Conservation (phyloP, 2,329 filamentous ascomycete species). For the Graphilbum ipis-grandicollis region DNA sequence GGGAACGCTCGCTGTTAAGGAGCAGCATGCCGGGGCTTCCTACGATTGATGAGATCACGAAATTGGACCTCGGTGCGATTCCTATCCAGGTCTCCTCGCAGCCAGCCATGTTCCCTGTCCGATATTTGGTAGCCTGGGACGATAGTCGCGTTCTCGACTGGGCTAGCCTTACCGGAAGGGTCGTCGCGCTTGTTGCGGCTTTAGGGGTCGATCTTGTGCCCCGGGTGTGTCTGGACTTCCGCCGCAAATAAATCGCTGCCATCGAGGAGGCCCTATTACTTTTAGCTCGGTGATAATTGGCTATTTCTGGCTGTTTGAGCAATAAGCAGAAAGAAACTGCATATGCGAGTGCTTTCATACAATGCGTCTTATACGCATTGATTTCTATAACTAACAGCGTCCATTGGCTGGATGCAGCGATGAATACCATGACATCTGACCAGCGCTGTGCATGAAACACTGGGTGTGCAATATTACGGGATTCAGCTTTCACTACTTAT, state of each 20-base stretch:
- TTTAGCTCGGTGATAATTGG: too few species aligned
- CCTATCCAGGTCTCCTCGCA: conserved; percentile 28
- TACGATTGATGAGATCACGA: conserved; percentile 31
- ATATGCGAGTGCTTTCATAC: too few species aligned
- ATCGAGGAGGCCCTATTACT: too few species aligned
- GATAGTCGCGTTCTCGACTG: conserved; percentile 29
- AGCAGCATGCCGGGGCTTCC: conserved; percentile 52
- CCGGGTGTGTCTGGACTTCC: conserved; percentile 41
- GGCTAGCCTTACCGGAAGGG: conserved; percentile 37
- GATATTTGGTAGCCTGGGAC: conserved; percentile 44
- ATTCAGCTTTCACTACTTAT: too few species aligned
- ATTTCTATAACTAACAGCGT: too few species aligned
- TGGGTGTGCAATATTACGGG: too few species aligned
- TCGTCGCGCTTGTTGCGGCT: conserved; percentile 51
- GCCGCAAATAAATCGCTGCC: conserved; percentile 3
- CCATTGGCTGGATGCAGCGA: too few species aligned
- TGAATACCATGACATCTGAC: too few species aligned
- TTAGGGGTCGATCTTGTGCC: conserved; percentile 42
- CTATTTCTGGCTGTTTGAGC: too few species aligned
- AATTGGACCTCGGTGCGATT: conserved; percentile 41
- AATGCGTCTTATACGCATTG: too few species aligned
- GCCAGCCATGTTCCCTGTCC: conserved; percentile 21
- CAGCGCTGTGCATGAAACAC: too few species aligned
- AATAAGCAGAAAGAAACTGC: too few species aligned
- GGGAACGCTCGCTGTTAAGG: conserved; percentile 26